Evolutionary conservation across 768 basidiomycete genomes (phyloP).

Genomic region (Trametes coccinea): DNA sequence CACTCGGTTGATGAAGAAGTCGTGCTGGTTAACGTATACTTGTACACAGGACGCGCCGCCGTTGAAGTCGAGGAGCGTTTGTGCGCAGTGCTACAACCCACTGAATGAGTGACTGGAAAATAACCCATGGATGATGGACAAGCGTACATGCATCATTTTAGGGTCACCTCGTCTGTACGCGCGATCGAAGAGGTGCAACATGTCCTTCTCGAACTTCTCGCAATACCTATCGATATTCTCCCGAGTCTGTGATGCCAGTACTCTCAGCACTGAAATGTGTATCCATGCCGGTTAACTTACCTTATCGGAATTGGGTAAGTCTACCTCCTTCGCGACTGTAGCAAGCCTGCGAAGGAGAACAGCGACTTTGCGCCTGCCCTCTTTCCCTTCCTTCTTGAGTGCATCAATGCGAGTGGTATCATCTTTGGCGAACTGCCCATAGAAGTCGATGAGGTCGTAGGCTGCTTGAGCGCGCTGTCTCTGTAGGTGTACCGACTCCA

Average conservation of each 20-base stretch:
- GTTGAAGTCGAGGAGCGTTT: constrained; percentile 96
- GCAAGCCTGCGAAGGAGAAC: constrained; percentile 82
- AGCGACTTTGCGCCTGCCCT: constrained; percentile 87
- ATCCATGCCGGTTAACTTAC: constrained; percentile 38
- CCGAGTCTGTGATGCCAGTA: constrained; percentile 56
- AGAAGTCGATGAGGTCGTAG: constrained; percentile 89
- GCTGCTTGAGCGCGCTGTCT: constrained; percentile 93
- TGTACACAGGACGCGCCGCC: constrained; percentile 96
- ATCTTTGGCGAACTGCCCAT: constrained; percentile 85
- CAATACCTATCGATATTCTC: constrained; percentile 96
- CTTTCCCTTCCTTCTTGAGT: constrained; percentile 83
- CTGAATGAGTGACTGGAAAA: constrained; percentile 8
- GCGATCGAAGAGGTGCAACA: constrained; percentile 92
- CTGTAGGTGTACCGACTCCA: constrained; percentile 91
- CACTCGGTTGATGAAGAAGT: constrained; percentile 97
- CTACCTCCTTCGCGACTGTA: constrained; percentile 91
- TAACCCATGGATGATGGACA: constrained; percentile 27
- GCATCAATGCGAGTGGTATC: constrained; percentile 75
- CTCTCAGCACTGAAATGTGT: neutral
- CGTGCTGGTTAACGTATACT: constrained; percentile 99
- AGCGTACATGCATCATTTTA: constrained; percentile 92
- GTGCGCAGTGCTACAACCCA: constrained; percentile 85
- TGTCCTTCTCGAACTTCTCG: constrained; percentile 98
- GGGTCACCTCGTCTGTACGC: constrained; percentile 97
- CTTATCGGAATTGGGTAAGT: constrained; percentile 79